Evolutionary conservation across 2,329 filamentous ascomycete species (phyloP).

Genomic region (Drechslerella coelobrocha): DNA sequence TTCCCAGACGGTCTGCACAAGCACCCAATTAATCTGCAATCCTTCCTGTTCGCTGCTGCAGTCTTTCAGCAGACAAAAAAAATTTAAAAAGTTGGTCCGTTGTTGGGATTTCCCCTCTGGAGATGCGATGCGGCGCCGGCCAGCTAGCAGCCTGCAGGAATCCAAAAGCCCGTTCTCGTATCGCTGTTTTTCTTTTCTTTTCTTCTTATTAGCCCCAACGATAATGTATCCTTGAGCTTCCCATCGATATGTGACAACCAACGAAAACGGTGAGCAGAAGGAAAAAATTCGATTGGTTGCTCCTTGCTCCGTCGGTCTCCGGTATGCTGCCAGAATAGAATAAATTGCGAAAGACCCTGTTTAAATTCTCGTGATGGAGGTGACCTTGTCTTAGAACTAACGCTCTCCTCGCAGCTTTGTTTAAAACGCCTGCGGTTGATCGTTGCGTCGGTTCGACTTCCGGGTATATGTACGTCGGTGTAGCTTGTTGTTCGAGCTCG

Average conservation of each 20-base stretch:
- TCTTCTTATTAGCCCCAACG: conserved; percentile 45
- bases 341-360: conserved; percentile 47
- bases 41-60: not conserved
- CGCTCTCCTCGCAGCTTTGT: conserved; percentile 22
- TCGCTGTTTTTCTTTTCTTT: conserved; percentile 31
- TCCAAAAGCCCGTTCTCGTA: conserved; percentile 31
- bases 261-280: conserved; percentile 20
- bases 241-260: conserved; percentile 45
- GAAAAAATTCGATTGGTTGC: conserved; percentile 39
- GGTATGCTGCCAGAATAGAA: conserved; percentile 39
- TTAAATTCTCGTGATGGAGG: conserved; percentile 36
- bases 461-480: not conserved
- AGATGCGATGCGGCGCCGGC: not conserved
- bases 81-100: not conserved
- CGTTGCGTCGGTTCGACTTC: no score
- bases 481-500: no score
- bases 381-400: conserved; percentile 46
- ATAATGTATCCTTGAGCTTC: conserved; percentile 36
- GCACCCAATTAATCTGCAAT: not conserved
- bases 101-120: not conserved
- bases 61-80: no score
- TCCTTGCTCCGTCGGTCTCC: conserved; percentile 28
- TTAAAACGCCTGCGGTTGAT: no score
- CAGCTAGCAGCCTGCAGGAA: not conserved
- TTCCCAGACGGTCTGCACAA: not conserved